Evolutionary conservation across 2,329 filamentous ascomycete species (phyloP), one percentile per base, ranked within the genome.

Genomic region (Cercospora sojina): DNA sequence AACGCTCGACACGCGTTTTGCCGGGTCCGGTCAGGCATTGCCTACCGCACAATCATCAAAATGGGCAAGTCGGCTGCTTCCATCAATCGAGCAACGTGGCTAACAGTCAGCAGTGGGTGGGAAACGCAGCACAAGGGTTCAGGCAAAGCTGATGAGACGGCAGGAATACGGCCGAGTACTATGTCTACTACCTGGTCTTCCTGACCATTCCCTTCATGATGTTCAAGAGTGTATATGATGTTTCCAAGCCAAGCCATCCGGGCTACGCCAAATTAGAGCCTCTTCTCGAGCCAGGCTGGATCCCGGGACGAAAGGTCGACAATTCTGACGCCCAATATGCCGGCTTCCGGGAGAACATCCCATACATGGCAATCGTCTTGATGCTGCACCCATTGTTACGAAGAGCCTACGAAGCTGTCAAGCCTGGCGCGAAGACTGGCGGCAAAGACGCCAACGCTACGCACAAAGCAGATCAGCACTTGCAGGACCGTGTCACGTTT

Each of bases 221-320:
- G 93, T 92, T 97, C 80, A 96, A 92, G 83, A 84, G 90, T n/a
- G 89, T 90, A 9, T 91, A 93, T 72, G 87, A 91, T 80, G 92
- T 96, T 55, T 99, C 95, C 25, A 86, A 89, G 80, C 86, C 93
- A 93, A 89, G 88, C 38, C 90, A 97, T 77, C 91, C 92, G 5
- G 88, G 91, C 71, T 99, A 95, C 77, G 77, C 84, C 66, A 91
- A 89, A 72, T 97, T 89, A 76, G 85, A 90, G 68, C 82, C 83
- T 67, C 82, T 89, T 43, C 85, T 99, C 16, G 88, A 88, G 2
- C 84, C 88, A 8, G 96, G 95, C 72, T 99, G 95, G 95, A 91
- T 99, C 65, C 91, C 90, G 7, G 94, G 94, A 27, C 90, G 94
- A 66, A 92, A 92, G 84, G 92, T 98, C 69, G 95, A 99, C 80